These are phyloP conservation scores for Ustilaginoidea virens DNA, from an alignment of 2,329 filamentous ascomycete genomes.

Conservation along the genomic window DNA sequence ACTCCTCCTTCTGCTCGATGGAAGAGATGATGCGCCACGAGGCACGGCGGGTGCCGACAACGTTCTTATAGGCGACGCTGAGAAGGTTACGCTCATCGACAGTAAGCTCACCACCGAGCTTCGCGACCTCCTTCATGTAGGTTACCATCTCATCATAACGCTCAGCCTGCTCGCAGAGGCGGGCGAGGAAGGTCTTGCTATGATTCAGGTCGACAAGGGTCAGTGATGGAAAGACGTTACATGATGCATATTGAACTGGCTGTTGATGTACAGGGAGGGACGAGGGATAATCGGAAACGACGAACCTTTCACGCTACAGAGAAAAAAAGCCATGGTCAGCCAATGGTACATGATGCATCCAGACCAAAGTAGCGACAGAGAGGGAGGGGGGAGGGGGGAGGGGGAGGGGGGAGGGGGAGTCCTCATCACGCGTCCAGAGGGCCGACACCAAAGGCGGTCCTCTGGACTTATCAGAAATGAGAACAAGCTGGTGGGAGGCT, in stretches of 20 bases:
- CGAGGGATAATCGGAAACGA: constrained; percentile 9
- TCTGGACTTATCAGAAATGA: too few species aligned
- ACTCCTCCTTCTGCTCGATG: constrained; percentile 99
- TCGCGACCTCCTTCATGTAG: constrained; percentile 99
- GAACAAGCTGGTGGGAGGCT: too few species aligned
- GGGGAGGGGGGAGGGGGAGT: constrained; percentile 1
- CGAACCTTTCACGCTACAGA: constrained; percentile 54
- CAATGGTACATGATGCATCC: constrained; percentile 6
- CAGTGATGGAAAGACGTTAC: constrained; percentile 8
- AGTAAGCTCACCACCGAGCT: constrained; percentile 63
- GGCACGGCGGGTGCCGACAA: constrained; percentile 92
- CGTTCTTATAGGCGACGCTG: constrained; percentile 99
- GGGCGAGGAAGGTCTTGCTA: constrained; percentile 99
- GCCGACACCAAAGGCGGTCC: too few species aligned
- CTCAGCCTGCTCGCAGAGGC: constrained; percentile 99
- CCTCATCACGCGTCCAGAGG: neutral
- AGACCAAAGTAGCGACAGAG: constrained; percentile 1
- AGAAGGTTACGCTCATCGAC: constrained; percentile 98
- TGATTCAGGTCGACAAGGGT: constrained; percentile 8
- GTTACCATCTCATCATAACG: constrained; percentile 99
- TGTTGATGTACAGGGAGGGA: constrained; percentile 7
- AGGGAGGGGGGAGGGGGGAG: constrained; percentile 1
- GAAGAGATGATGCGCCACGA: constrained; percentile 99
- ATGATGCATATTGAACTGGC: too few species aligned
- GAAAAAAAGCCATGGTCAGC: constrained; percentile 21